Evolutionary conservation across 192 early-diverging fungal genomes (phyloP).

Genomic region (Radiomyces spectabilis): DNA sequence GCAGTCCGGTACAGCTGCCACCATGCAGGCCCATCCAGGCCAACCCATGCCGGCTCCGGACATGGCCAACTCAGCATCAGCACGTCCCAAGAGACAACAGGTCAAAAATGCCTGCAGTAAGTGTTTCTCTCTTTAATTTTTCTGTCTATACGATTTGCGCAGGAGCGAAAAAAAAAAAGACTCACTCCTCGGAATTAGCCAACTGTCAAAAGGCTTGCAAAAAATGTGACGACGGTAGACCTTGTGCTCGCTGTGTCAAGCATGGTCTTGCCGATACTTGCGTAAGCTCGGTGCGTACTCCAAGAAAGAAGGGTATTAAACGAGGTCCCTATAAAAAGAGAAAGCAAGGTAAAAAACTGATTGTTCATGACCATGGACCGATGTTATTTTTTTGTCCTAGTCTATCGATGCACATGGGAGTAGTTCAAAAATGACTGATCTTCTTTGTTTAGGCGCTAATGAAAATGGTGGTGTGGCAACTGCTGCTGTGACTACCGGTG

Average conservation of each 20-base stretch:
- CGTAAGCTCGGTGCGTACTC: conserved; percentile 68
- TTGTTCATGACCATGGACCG: too few species aligned
- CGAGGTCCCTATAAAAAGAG: conserved; percentile 74
- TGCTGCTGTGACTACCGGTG: neutral
- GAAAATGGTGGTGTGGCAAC: neutral
- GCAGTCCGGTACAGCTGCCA: too few species aligned
- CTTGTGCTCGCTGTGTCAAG: conserved; percentile 75
- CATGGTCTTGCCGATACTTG: conserved; percentile 59
- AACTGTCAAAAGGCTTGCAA: conserved; percentile 88
- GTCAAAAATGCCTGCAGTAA: conserved; percentile 21
- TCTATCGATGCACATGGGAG: too few species aligned
- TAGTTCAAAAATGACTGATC: neutral
- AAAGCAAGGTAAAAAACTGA: conserved; percentile 9
- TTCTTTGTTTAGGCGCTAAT: too few species aligned
- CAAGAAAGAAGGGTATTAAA: conserved; percentile 73
- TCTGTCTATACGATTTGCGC: too few species aligned
- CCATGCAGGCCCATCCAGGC: too few species aligned
- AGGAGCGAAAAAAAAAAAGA: too few species aligned
- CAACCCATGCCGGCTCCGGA: too few species aligned
- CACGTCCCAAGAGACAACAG: conserved; percentile 12
- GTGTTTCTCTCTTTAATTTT: neutral
- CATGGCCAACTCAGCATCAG: too few species aligned
- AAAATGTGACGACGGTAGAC: conserved; percentile 80
- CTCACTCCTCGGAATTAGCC: too few species aligned
- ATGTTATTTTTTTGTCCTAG: too few species aligned